Conservation (phyloP, 371 early-diverging fungal species). For the Conidiobolus incongruus region DNA sequence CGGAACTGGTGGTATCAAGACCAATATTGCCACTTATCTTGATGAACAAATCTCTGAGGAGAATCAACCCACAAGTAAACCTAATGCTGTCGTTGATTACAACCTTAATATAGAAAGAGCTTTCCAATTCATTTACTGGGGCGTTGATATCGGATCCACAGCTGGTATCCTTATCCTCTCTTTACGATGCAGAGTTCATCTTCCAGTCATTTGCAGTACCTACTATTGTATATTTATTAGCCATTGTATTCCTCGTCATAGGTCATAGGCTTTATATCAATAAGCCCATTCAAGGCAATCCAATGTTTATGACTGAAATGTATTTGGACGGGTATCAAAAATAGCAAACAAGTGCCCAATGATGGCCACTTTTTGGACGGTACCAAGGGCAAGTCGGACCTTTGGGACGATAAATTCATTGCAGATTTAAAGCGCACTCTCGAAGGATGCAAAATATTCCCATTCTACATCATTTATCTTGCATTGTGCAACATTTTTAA, state of each 20-base stretch:
- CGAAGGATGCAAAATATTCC: slow-evolving; percentile 42
- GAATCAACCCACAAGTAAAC: slow-evolving; percentile 9
- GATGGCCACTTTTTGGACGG: slow-evolving; percentile 25
- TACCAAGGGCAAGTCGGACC: slow-evolving; percentile 7
- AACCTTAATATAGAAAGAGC: slow-evolving; percentile 23
- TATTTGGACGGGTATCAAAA: too few species aligned
- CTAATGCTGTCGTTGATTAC: slow-evolving; percentile 11
- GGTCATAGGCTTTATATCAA: too few species aligned
- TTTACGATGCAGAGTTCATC: slow-evolving; percentile 12
- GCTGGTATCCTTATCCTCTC: slow-evolving; percentile 9
- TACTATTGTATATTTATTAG: slow-evolving; percentile 33
- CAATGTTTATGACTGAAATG: too few species aligned
- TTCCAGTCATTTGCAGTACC: slow-evolving; percentile 34
- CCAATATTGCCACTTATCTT: slow-evolving; percentile 39
- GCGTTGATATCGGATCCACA: slow-evolving; percentile 48
- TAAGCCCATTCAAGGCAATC: too few species aligned
- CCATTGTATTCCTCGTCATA: slow-evolving; percentile 23
- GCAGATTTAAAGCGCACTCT: slow-evolving; percentile 35
- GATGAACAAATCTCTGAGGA: slow-evolving; percentile 39
- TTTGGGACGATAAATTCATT: slow-evolving; percentile 54
- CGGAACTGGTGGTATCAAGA: slow-evolving; percentile 80
- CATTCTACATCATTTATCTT: slow-evolving; percentile 55
- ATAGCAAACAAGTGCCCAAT: too few species aligned
- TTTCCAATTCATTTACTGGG: slow-evolving; percentile 57
- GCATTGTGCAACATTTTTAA: slow-evolving; percentile 44